Percentiles rank a stretch among this genome's conserved stretches.
Evolutionary conservation across 148 eudicot genomes (phyloP).

Genomic region (Drosera capensis): DNA sequence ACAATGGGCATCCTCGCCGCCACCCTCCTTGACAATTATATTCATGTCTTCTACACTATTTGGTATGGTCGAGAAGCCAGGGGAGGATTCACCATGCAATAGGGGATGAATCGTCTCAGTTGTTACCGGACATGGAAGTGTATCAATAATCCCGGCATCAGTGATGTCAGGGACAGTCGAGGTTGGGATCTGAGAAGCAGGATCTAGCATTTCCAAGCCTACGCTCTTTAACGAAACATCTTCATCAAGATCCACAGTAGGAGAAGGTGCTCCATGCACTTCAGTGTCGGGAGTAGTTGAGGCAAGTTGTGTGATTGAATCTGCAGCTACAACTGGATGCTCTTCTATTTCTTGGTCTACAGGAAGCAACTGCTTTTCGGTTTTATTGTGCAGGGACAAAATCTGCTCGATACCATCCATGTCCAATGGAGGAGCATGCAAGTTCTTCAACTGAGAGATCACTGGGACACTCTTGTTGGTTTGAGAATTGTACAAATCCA

Average conservation of each 20-base stretch:
- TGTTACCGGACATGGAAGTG: background rate
- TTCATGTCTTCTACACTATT: conserved; percentile 11
- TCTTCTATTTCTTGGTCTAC: background rate
- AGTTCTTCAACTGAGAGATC: conserved; percentile 3
- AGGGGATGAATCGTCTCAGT: background rate
- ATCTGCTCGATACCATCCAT: conserved; percentile 2
- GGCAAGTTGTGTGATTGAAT: background rate
- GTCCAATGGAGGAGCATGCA: conserved; percentile 1
- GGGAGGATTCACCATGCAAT: too few species aligned
- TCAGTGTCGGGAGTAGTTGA: conserved; percentile 1
- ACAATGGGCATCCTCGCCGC: conserved; percentile 7
- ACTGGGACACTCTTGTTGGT: conserved; percentile 9
- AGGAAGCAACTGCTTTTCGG: too few species aligned
- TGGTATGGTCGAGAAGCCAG: too few species aligned
- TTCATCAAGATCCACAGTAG: background rate
- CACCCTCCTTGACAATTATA: conserved; percentile 6
- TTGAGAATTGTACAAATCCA: conserved; percentile 26
- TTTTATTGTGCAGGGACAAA: too few species aligned
- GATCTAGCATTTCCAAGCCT: background rate
- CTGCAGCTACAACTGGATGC: background rate
- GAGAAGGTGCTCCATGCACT: conserved; percentile 1
- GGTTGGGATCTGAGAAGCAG: background rate
- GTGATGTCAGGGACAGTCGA: background rate
- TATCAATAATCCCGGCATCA: conserved; percentile 4
- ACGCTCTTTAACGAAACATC: conserved; percentile 1